phyloP scores from a whole-genome alignment of 2,329 filamentous ascomycete species.

The Monilinia vaccinii-corymbosi region DNA sequence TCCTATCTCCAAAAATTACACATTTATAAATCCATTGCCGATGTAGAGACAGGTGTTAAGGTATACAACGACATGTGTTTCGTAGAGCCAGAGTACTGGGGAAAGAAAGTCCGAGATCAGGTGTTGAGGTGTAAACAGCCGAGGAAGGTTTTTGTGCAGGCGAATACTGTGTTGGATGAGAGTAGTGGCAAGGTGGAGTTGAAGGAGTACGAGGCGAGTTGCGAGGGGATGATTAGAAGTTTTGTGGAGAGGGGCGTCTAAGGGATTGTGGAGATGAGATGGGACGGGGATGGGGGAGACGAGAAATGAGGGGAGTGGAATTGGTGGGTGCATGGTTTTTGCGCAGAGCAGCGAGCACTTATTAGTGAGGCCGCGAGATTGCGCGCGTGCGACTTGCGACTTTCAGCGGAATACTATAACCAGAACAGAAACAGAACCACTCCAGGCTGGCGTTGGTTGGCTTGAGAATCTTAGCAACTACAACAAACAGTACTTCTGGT shows the following conservation, averaged over 20 bases:
- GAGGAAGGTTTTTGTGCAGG: constrained; percentile 89
- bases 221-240: constrained; percentile 76
- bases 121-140: constrained; percentile 72
- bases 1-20: constrained; percentile 85
- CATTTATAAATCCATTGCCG: constrained; percentile 84
- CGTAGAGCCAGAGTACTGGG: constrained; percentile 77
- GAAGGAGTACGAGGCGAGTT: constrained; percentile 77
- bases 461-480: neutral
- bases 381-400: neutral
- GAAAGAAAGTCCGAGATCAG: constrained; percentile 65
- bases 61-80: constrained; percentile 79
- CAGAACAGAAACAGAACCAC: neutral
- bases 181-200: constrained; percentile 61
- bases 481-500: neutral
- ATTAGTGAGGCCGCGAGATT: neutral
- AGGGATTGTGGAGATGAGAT: constrained; percentile 12
- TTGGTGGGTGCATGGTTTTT: neutral
- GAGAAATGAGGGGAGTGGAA: neutral
- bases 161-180: constrained; percentile 70
- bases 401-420: neutral
- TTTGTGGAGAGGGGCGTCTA: constrained; percentile 51
- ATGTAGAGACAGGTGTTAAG: constrained; percentile 65
- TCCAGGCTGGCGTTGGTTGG: neutral
- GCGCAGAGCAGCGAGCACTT: neutral
- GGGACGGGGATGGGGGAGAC: neutral